Base-by-base conservation (phyloP, 1,284 basidiomycete species). In the Malassezia pachydermatis region DNA sequence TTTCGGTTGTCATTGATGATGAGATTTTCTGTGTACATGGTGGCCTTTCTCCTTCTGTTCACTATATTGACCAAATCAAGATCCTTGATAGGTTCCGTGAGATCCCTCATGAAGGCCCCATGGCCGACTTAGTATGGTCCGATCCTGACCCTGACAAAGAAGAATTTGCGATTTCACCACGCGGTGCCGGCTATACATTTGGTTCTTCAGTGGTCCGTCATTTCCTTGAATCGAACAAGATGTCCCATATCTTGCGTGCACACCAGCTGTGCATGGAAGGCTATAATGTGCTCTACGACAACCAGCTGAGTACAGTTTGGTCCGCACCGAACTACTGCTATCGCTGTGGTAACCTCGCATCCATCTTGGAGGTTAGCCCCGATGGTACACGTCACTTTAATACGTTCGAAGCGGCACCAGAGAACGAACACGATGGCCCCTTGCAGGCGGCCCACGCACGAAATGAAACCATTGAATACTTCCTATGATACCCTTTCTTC, bases 71-170 rank as follows among this genome's bases (percentile, higher is more conserved):
- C 76, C 94, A 99, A 75, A 92, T 99, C 73, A 98, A 96, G 74
- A 87, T 98, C 41, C 88, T 98, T 41, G 94, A 98, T 76, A 83
- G 94, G 42, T 98, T 98, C 77, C 80, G 92, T 86, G 94, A 99
- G 77, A 96, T 99, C 54, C 94, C 94, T 34, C 94, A 98, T 68
- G 94, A 99, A 75, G 94, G 94, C 1, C 92, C 94, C 4, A 98
- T 99, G 89, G 92, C 92, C n/a, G 94, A 99, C 77, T 79, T 99
- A 20, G 94, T 99, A 2, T 99, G 94, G 94, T 95, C 89, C 36
- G 94, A 99, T 78, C 94, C 94, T 25, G 94, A 99, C 76, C 83
- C 88, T 36, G 92, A 96, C 73, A 96, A 96, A 73, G 92, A 96
- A 72, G 94, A 98, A 68, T 98, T 96, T 73, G 92, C 92, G 33